These are phyloP conservation scores for Colletotrichum noveboracense DNA, from an alignment of 2,329 filamentous ascomycete species.

Conservation along the genomic window DNA sequence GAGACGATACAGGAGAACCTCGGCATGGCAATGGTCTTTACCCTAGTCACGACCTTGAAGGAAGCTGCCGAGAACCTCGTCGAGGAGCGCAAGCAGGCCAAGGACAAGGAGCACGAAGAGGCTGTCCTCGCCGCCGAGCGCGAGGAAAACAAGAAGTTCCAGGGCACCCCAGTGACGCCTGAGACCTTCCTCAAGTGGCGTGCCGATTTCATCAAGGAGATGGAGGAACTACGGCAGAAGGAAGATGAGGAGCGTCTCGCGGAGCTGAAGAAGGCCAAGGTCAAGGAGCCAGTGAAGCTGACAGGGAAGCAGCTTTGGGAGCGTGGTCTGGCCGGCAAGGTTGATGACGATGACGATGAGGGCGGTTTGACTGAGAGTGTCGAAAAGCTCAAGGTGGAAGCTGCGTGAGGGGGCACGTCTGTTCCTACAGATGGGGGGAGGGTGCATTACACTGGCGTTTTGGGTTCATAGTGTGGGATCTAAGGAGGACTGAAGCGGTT, in stretches of 20 bases:
- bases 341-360: conserved; percentile 69
- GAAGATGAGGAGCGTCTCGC: conserved; percentile 81
- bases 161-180: conserved; percentile 85
- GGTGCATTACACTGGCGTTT: conserved; percentile 9
- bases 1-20: conserved; percentile 89
- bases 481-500: background rate
- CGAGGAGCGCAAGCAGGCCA: conserved; percentile 71
- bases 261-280: conserved; percentile 79
- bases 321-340: conserved; percentile 71
- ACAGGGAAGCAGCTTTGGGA: conserved; percentile 83
- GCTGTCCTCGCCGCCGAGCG: conserved; percentile 68
- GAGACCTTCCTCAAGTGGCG: conserved; percentile 88
- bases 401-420: conserved; percentile 27
- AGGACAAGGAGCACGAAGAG: conserved; percentile 63
- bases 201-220: conserved; percentile 77
- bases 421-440: background rate
- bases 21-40: conserved; percentile 98
- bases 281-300: conserved; percentile 76
- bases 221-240: conserved; percentile 72
- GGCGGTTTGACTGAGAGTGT: conserved; percentile 67
- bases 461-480: background rate
- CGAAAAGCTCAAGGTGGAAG: conserved; percentile 75
- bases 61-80: conserved; percentile 90
- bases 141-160: conserved; percentile 96
- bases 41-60: conserved; percentile 84